phyloP scores from a whole-genome alignment of 169 alveolate species.

The Eimeria mitis region DNA sequence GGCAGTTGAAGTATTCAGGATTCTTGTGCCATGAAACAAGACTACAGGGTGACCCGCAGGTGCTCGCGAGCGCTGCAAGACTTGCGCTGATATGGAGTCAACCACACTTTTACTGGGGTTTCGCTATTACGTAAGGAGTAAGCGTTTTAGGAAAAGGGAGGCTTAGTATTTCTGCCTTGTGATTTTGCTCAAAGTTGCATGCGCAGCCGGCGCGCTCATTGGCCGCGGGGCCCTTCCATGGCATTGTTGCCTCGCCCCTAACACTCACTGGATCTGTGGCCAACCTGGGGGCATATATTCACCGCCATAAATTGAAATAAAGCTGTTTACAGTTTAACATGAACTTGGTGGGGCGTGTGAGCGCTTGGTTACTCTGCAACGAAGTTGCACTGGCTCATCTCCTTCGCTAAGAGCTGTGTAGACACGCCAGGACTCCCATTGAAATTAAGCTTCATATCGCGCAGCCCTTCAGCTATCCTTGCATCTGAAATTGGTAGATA shows the following conservation, averaged over 20 bases:
- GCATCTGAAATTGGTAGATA: neutral
- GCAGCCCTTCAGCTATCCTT: neutral
- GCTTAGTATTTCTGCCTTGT: neutral
- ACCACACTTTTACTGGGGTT: neutral
- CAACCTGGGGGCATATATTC: neutral
- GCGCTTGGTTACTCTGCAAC: neutral
- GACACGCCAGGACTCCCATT: neutral
- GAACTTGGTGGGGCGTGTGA: neutral
- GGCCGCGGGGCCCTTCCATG: conserved; percentile 49
- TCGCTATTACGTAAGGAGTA: neutral
- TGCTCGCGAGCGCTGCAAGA: conserved; percentile 9
- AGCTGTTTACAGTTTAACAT: neutral
- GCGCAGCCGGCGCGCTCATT: conserved; percentile 15
- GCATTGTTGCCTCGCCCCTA: neutral
- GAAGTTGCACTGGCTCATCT: neutral
- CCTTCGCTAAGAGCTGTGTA: too few species aligned
- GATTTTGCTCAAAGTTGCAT: neutral
- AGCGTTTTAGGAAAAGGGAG: neutral
- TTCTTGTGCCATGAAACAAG: neutral
- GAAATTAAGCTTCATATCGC: neutral
- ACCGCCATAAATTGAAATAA: too few species aligned
- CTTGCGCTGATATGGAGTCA: neutral
- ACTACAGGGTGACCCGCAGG: conserved; percentile 43
- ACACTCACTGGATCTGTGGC: neutral
- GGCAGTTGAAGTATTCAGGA: neutral